Percentiles rank a stretch among this genome's conserved stretches.
Conservation (phyloP, 148 eudicot species). For the Arbutus unedo region DNA sequence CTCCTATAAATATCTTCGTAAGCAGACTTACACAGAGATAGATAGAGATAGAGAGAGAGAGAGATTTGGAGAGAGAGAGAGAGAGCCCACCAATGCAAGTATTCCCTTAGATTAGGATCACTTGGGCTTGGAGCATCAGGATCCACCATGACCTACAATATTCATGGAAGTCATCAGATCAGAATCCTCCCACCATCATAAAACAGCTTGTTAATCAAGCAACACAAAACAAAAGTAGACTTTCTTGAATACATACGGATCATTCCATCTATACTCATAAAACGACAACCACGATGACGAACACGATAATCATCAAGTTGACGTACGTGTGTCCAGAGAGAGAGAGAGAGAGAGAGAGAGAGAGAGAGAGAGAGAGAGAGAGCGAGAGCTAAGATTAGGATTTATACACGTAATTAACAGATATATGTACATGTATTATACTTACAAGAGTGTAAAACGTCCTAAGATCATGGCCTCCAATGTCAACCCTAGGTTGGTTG, state of each 20-base stretch:
- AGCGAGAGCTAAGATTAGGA: no score
- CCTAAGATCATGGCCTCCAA: conserved; percentile 75
- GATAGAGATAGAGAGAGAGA: conserved; percentile 8
- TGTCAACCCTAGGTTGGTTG: conserved; percentile 66
- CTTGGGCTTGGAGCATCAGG: conserved; percentile 98
- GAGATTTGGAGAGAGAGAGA: conserved; percentile 1
- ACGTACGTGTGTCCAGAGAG: neutral
- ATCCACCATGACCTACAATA: conserved; percentile 72
- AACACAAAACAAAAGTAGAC: neutral
- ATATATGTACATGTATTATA: neutral
- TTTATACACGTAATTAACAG: no score
- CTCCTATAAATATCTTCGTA: no score
- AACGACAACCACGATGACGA: neutral
- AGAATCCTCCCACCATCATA: neutral
- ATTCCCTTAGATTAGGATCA: conserved; percentile 69
- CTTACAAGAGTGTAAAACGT: conserved; percentile 75
- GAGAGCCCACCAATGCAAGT: conserved; percentile 68
- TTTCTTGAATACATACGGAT: no score
- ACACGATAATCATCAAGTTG: neutral
- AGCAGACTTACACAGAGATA: no score
- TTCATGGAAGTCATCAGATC: neutral
- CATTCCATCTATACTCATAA: no score
- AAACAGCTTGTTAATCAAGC: neutral
- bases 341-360: neutral
- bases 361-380: neutral